A percentile compares a stretch with the other conserved stretches of the same genome.
Conservation (phyloP, 495 filamentous ascomycete species). For the Stereocaulon alpinum region DNA sequence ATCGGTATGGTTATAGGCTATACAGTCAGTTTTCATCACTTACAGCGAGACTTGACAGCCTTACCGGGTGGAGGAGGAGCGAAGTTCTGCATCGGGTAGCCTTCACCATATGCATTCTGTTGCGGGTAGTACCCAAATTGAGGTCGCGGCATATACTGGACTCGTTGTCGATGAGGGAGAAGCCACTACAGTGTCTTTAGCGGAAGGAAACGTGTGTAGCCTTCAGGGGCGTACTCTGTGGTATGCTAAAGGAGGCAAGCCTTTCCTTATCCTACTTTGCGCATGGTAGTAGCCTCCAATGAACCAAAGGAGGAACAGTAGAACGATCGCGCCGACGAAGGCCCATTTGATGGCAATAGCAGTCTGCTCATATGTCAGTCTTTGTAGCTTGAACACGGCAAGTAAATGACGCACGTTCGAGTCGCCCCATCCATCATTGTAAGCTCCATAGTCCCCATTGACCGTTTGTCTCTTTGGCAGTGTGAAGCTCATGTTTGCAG, state of each 20-base stretch:
- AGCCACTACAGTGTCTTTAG: slow-evolving; percentile 44
- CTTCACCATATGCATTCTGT: slow-evolving; percentile 30
- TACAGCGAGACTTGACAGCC: neutral
- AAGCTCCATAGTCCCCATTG: neutral
- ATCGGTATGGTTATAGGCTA: slow-evolving; percentile 32
- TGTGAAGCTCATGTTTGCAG: neutral
- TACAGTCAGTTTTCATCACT: neutral
- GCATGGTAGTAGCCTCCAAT: slow-evolving; percentile 55
- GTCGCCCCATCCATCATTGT: slow-evolving; percentile 11
- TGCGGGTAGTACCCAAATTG: slow-evolving; percentile 34
- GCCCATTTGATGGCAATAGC: slow-evolving; percentile 58
- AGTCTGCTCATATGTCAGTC: slow-evolving; percentile 29
- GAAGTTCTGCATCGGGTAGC: slow-evolving; percentile 48
- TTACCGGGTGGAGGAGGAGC: slow-evolving; percentile 39
- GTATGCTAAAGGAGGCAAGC: slow-evolving; percentile 51
- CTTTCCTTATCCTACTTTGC: slow-evolving; percentile 49
- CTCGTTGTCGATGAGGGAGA: slow-evolving; percentile 43
- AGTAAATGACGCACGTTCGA: slow-evolving; percentile 6
- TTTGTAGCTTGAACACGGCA: neutral
- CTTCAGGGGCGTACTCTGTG: slow-evolving; percentile 47
- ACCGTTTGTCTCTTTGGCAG: slow-evolving; percentile 10
- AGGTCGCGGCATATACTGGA: slow-evolving; percentile 37
- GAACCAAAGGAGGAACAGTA: slow-evolving; percentile 45
- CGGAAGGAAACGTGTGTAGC: neutral
- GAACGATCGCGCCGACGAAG: slow-evolving; percentile 43